Base-by-base conservation (phyloP, 2,329 filamentous ascomycete species). In the Tolypocladium tundrense region DNA sequence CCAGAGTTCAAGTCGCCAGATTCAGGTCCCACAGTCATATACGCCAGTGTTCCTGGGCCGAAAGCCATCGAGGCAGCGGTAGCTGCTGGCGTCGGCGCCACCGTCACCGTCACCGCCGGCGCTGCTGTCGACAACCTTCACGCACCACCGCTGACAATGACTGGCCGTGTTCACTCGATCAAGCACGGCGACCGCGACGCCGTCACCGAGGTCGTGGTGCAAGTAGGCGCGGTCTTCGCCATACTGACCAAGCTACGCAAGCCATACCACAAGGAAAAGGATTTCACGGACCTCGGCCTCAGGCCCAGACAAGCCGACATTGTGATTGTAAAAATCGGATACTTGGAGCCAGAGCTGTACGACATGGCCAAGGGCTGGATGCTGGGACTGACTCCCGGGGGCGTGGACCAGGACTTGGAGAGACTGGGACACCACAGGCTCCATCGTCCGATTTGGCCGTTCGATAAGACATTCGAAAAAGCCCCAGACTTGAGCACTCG, bases 251-350 rank as follows among this genome's bases (percentile, higher is more conserved):
- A 79, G 59, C 66, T 77, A 1, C 76, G 79, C 54, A 82, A 82
- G 62, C 79, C 79, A 1, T 82, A 82, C 61, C 80, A 82, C 60
- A 72, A 74, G 53, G 78, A 82, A 62, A 70, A 66, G 13, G 80
- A 82, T 63, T 82, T 82, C 60, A 77, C 73, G 0, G 75, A 77
- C 3, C 70, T 82, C 0, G 58, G 75, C 50, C 73, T 83, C 1
- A 53, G 67, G 10, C 79, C 79, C 1, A 73, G 78, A 2, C 62
- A 70, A 5, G 73, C 75, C 0, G 77, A 79, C 60, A 74, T 82
- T 27, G 78, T 82, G 0, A 74, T 82, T 50, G 78, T 82, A 31
- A 82, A 82, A 66, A 82, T 82, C 51, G 79, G 79, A 19, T 83
- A 82, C 58, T 66, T 83, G 1, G 79, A 82, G 63, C 79, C 79